Evolutionary conservation across 345 rosid genomes (phyloP).

Genomic region (Chamaenerion angustifolium): DNA sequence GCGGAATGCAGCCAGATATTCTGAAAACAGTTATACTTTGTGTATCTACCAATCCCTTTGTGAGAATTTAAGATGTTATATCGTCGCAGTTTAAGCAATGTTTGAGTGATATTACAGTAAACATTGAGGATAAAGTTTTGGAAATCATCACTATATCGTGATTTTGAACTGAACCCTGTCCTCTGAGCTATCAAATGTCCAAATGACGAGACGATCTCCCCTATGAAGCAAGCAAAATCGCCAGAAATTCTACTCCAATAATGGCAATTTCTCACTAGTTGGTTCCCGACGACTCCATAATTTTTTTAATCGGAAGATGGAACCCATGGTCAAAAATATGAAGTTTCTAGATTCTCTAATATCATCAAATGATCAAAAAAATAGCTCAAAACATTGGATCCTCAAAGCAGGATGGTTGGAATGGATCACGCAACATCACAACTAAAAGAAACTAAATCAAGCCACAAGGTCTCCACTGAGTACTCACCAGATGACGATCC

Average conservation of each 20-base stretch:
- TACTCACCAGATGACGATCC: background rate
- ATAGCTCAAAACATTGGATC: background rate
- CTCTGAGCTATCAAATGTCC: too few species aligned
- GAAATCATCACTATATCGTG: too few species aligned
- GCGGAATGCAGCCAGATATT: background rate
- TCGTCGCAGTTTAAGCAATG: background rate
- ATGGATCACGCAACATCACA: background rate
- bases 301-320: background rate
- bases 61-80: background rate
- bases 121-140: too few species aligned
- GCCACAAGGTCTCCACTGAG: background rate
- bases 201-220: background rate
- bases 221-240: background rate
- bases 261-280: background rate
- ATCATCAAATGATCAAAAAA: background rate
- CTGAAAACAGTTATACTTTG: background rate
- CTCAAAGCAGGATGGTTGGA: background rate
- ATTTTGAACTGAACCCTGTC: too few species aligned
- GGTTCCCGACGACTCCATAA: background rate
- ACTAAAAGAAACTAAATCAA: conserved; percentile 2
- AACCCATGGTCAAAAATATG: background rate
- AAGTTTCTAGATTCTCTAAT: background rate
- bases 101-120: too few species aligned
- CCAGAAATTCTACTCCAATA: background rate
- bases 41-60: too few species aligned